Evolutionary conservation across 116 monocot species (phyloP).

Genomic region (Zostera marina): DNA sequence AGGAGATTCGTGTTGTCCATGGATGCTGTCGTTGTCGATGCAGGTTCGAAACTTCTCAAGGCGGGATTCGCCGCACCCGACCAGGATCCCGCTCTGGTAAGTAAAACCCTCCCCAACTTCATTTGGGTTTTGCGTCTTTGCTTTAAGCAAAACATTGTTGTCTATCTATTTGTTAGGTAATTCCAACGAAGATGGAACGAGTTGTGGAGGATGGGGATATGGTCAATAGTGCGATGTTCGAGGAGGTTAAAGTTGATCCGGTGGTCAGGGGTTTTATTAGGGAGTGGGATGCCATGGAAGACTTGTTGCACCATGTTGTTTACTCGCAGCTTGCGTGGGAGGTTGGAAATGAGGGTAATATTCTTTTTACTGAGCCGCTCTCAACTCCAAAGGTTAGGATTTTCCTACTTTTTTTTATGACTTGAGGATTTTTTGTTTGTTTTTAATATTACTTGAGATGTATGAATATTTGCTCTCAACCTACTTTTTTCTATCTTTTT

Average conservation of each 20-base stretch:
- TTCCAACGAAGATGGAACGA: constrained; percentile 88
- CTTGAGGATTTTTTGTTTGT: background rate
- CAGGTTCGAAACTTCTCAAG: constrained; percentile 91
- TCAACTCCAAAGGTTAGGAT: constrained; percentile 69
- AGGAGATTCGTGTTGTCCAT: constrained; percentile 8
- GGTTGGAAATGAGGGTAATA: constrained; percentile 88
- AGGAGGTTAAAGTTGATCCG: constrained; percentile 59
- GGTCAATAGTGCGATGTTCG: constrained; percentile 24
- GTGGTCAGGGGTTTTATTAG: constrained; percentile 77
- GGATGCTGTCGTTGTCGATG: constrained; percentile 96
- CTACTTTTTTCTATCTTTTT: too few species aligned
- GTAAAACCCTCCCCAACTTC: background rate
- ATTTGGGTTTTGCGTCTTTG: background rate
- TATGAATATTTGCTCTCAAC: background rate
- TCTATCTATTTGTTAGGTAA: constrained; percentile 31
- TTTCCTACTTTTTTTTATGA: background rate
- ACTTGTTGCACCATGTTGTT: constrained; percentile 64
- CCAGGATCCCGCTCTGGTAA: constrained; percentile 78
- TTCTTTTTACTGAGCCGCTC: constrained; percentile 91
- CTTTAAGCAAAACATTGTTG: background rate
- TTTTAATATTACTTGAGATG: background rate
- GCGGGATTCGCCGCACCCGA: constrained; percentile 91
- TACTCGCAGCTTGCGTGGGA: constrained; percentile 90
- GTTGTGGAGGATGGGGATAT: constrained; percentile 44
- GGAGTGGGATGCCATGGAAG: constrained; percentile 97